Evolutionary conservation across 495 filamentous ascomycete species (phyloP), one percentile per base, ranked within the genome.

Genomic region (Xanthoparmelia taractica): DNA sequence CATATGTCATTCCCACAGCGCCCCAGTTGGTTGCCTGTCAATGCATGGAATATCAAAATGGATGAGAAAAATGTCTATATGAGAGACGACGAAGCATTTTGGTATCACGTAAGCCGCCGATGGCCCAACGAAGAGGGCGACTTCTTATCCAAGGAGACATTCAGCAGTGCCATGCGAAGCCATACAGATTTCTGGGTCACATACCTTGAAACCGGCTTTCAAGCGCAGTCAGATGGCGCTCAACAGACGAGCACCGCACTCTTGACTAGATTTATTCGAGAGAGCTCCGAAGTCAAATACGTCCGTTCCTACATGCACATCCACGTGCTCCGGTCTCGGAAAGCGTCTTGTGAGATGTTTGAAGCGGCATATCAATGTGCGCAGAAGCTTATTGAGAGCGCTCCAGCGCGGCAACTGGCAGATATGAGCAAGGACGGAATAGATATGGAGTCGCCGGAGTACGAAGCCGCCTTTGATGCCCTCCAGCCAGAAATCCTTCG

Each of bases 281-380:
- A 63, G 29, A 40, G 25, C 23, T 11, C 18, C 1, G 61, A 58
- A 23, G 38, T 36, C n/a, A 63, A 34, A 2, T 63, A 63, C 43
- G 50, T 63, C 23, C 61, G 40, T 0, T 57, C 61, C 8, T 45
- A 58, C 34, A 63, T 63, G 61, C 61, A 63, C 23, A 27, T 63
- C 31, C 38, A 37, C 11, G 54, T 58, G 3, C n/a, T 2, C 0
- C 8, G 10, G 1, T 18, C 48, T 7, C 61, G 25, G 15, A 34
- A 31, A 43, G 0, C 52, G 15, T n/a, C 13, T 8, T 38, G 15
- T 7, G 31, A 50, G 6, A 57, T 63, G 52, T 57, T 63, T 18
- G 61, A 57, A 63, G 61, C 61, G 25, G 61, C 61, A 17, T 63
- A 58, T 17, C 54, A 23, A 33, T 58, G 37, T 31, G 52, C 61